Conservation (phyloP, 106 monocot genomes). For the Hemerocallis citrina region DNA sequence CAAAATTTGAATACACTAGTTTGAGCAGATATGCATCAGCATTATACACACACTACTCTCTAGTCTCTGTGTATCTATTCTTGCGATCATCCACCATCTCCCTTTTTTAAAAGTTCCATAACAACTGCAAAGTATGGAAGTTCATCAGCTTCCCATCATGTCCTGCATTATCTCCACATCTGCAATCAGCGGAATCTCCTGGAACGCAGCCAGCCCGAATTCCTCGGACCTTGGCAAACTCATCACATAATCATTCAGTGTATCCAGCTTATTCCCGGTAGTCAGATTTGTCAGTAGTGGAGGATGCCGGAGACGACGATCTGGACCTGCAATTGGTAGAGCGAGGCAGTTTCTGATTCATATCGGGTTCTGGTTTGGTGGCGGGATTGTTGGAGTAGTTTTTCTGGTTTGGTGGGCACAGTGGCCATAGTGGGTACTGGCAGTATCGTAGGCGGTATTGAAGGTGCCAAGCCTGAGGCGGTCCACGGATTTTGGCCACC, state of each 20-base stretch:
- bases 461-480: conserved; percentile 90
- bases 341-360: too few relatives aligned
- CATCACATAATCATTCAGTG: conserved; percentile 36
- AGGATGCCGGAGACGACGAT: not conserved
- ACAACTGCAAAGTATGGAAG: conserved; percentile 28
- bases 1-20: too few relatives aligned
- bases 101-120: conserved; percentile 30
- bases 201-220: conserved; percentile 35
- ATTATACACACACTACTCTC: too few relatives aligned
- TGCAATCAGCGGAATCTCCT: conserved; percentile 19
- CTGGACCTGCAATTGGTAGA: not conserved
- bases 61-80: too few relatives aligned
- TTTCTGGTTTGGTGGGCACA: conserved; percentile 60
- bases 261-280: conserved; percentile 4
- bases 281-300: not conserved
- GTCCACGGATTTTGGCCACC: conserved; percentile 92
- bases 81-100: too few relatives aligned
- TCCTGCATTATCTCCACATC: conserved; percentile 10
- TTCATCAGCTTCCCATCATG: conserved; percentile 12
- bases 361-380: not conserved
- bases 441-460: conserved; percentile 61
- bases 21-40: too few relatives aligned
- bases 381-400: conserved; percentile 25
- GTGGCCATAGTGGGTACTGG: conserved; percentile 58
- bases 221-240: conserved; percentile 51